Percentiles rank a stretch among this genome's conserved stretches.
Conservation (phyloP, 345 rosid genomes). For the Linum lewisii region DNA sequence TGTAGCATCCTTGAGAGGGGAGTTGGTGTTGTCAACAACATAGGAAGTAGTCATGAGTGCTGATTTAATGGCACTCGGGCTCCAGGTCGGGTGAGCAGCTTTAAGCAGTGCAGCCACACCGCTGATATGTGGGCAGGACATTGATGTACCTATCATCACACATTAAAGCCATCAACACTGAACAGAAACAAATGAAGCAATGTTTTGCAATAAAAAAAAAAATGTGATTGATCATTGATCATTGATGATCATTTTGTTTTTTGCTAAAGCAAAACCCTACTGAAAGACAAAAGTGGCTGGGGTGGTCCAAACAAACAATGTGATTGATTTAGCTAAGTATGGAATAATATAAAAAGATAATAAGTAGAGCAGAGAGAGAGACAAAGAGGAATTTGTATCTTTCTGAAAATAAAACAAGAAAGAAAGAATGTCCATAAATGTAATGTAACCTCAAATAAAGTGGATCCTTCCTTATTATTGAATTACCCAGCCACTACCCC, state of each 20-base stretch:
- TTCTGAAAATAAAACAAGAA: no score
- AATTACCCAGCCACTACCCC: no score
- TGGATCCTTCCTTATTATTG: no score
- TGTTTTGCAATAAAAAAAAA: neutral
- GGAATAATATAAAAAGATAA: neutral
- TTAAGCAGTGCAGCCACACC: constrained; percentile 78
- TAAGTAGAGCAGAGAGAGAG: no score
- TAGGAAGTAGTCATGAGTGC: constrained; percentile 51
- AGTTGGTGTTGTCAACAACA: constrained; percentile 48
- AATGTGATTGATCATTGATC: neutral
- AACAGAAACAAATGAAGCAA: neutral
- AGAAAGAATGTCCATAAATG: no score
- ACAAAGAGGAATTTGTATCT: no score
- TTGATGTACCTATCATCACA: constrained; percentile 55
- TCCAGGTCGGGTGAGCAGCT: constrained; percentile 84
- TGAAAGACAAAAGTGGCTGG: neutral
- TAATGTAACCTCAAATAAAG: no score
- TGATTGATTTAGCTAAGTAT: neutral
- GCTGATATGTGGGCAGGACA: constrained; percentile 96
- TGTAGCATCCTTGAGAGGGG: constrained; percentile 55
- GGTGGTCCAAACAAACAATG: neutral
- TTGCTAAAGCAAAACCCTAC: neutral
- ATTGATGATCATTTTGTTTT: no score
- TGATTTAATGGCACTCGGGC: constrained; percentile 79
- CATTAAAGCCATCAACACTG: no score